Evolutionary conservation across 140 eudicot genomes (phyloP).

Genomic region (Erigeron philadelphicus): DNA sequence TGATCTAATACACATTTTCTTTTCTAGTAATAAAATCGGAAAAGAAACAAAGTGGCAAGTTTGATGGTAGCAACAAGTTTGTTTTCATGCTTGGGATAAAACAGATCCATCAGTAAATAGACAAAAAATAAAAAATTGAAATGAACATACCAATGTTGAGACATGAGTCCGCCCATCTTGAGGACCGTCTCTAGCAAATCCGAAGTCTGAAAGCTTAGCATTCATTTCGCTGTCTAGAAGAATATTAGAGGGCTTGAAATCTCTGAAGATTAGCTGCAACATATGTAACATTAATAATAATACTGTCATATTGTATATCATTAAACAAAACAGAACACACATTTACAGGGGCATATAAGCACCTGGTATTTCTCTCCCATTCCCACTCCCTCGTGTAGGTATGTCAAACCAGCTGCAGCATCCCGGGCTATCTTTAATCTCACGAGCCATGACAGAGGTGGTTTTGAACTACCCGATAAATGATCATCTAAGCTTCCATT

Average conservation of each 20-base stretch:
- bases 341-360: not conserved
- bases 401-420: constrained; percentile 32
- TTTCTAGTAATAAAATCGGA: not conserved
- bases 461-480: constrained; percentile 29
- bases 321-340: not conserved
- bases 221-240: constrained; percentile 74
- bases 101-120: not conserved
- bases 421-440: constrained; percentile 31
- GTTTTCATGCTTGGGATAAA: not conserved
- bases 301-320: not conserved
- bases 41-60: not conserved
- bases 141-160: constrained; percentile 70
- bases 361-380: constrained; percentile 45
- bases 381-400: constrained; percentile 26
- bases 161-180: constrained; percentile 69
- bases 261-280: constrained; percentile 72
- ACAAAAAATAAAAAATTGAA: not conserved
- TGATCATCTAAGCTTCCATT: constrained; percentile 73
- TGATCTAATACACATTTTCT: not conserved
- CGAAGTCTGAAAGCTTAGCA: constrained; percentile 89
- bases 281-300: not conserved
- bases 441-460: constrained; percentile 13
- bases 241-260: constrained; percentile 84
- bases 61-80: not conserved
- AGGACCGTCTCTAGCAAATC: constrained; percentile 86